Evolutionary conservation across 164 flowering plant species (phyloP), one percentile per base, ranked within the genome.

Genomic region (Tetracentron sinense): DNA sequence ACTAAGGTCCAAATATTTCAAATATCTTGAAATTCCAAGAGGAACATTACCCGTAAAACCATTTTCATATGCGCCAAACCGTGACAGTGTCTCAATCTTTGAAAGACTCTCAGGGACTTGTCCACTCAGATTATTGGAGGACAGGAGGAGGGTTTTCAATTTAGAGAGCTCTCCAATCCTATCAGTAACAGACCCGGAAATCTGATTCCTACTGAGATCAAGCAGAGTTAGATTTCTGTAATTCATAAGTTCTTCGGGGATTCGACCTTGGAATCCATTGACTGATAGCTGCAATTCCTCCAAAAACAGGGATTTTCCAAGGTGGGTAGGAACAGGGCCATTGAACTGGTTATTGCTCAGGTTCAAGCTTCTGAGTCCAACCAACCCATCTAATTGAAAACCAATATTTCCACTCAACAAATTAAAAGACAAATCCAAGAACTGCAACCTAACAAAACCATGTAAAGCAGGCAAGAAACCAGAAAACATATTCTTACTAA

Each of bases 51-150:
- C 96, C 14, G 2, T 38, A 48, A 88, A 78, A 0, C 15, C 21
- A 55, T 89, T 89, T 59, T 67, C 78, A 61, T 86, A 71, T 0
- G 96, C 96, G 4, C 86, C 82, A 61, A 89, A 85, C n/a, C 89
- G 64, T 7, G 28, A 19, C 20, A 89, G 70, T 6, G 84, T 65
- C 49, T 22, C n/a, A 44, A 83, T 75, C 15, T 25, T 72, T 16
- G 72, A 54, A 56, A 89, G 69, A 28, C 6, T 50, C 7, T 1
- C 17, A 11, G 96, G 92, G 69, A 89, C 74, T 62, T n/a, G 60
- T 22, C 90, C 92, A 55, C 0, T 61, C 30, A 89, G 65, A 20
- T 31, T 1, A 64, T 86, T 89, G 14, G 72, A 2, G 31, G 92
- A 86, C 25, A 89, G 76, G 7, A 81, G 31, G 60, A 86, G 71